A percentile compares a stretch with the other conserved stretches of the same genome.
Conservation (phyloP, 1,139 yeast species). For the Protomyces arabidopsidicola region DNA sequence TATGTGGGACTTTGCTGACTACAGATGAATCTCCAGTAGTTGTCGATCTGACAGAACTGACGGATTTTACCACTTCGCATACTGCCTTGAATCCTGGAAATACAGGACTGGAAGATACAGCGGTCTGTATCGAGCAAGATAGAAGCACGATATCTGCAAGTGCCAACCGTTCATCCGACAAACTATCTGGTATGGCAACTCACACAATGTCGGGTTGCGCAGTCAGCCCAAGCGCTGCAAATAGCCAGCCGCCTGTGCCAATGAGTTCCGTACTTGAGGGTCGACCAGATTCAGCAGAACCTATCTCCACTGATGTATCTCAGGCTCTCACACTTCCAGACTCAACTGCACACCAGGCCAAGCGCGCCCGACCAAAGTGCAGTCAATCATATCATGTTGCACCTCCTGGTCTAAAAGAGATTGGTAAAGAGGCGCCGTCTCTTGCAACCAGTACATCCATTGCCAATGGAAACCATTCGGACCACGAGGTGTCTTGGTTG, state of each 20-base stretch:
- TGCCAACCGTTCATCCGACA: too few relatives aligned
- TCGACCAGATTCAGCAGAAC: not conserved
- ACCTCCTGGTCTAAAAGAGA: not conserved
- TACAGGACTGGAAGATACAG: not conserved
- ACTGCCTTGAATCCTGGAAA: not conserved
- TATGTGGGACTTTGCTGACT: not conserved
- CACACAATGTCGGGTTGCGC: too few relatives aligned
- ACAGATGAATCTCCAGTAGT: not conserved
- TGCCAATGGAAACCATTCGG: too few relatives aligned
- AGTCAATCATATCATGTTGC: too few relatives aligned
- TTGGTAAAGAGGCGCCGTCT: not conserved
- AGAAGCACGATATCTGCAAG: too few relatives aligned
- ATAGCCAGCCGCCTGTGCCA: too few relatives aligned
- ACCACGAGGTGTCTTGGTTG: not conserved
- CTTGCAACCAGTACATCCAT: too few relatives aligned
- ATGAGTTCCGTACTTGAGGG: not conserved
- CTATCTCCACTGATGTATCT: not conserved
- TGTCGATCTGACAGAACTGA: not conserved
- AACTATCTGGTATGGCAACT: too few relatives aligned
- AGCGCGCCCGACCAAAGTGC: not conserved
- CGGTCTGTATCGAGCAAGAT: not conserved
- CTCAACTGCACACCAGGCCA: not conserved
- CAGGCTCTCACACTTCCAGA: not conserved
- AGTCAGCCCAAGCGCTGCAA: too few relatives aligned
- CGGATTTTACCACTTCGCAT: not conserved